phyloP scores from a whole-genome alignment of 2,329 filamentous ascomycete species.

The Parastagonospora nodorum region DNA sequence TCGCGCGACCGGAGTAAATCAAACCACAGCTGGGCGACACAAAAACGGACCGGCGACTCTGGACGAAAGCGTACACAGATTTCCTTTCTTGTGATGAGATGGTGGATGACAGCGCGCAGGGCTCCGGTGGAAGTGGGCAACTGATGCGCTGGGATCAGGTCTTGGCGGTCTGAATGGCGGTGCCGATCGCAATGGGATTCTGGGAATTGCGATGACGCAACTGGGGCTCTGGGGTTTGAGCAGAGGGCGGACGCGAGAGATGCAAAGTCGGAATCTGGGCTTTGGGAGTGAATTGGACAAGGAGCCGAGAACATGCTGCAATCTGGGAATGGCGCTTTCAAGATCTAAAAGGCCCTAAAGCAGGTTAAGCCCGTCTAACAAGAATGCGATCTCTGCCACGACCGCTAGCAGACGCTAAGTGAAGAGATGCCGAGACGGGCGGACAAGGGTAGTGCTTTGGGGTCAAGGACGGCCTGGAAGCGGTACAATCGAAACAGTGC shows the following conservation, averaged over 20 bases:
- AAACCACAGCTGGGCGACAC: neutral
- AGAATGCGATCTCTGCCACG: constrained; percentile 18
- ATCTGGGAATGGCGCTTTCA: constrained; percentile 25
- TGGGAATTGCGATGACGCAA: constrained; percentile 28
- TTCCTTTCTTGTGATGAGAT: constrained; percentile 1
- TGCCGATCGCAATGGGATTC: constrained; percentile 14
- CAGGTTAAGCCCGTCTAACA: constrained; percentile 30
- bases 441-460: constrained; percentile 2
- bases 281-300: constrained; percentile 27
- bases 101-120: constrained; percentile 16
- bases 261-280: constrained; percentile 29
- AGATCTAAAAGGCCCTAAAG: constrained; percentile 33
- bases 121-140: constrained; percentile 12
- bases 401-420: constrained; percentile 10
- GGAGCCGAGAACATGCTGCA: constrained; percentile 30
- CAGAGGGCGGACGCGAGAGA: constrained; percentile 18
- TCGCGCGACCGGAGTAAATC: constrained; percentile 11
- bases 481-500: no score
- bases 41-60: neutral
- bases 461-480: neutral
- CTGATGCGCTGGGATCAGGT: constrained; percentile 11
- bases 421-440: constrained; percentile 16
- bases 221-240: constrained; percentile 22
- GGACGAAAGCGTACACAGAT: constrained; percentile 3
- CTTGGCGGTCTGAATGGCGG: constrained; percentile 13